A percentile compares a stretch with the other conserved stretches of the same genome.
phyloP scores from a whole-genome alignment of 345 rosid genomes.

The Salix arbutifolia region DNA sequence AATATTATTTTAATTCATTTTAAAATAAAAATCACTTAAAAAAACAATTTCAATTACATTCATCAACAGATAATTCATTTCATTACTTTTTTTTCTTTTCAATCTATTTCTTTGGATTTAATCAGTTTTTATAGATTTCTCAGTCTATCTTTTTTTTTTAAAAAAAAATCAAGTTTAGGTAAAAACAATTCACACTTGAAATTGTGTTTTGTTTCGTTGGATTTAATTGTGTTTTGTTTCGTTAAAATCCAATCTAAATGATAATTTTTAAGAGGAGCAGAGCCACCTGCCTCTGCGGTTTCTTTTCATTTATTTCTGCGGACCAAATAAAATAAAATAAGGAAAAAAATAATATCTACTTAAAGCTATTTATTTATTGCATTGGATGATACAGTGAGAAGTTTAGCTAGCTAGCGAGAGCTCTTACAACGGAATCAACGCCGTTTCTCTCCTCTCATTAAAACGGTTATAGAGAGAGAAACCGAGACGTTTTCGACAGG shows the following conservation, averaged over 20 bases:
- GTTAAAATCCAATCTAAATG: background rate
- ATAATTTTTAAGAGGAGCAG: background rate
- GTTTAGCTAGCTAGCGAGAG: background rate
- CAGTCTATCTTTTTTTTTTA: too few relatives aligned
- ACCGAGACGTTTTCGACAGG: background rate
- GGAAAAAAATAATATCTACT: background rate
- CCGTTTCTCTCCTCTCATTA: background rate
- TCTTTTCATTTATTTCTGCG: background rate
- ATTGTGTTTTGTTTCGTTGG: too few relatives aligned
- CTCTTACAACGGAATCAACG: background rate
- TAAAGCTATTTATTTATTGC: background rate
- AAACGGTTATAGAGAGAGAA: background rate
- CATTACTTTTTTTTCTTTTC: too few relatives aligned
- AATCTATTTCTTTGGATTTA: too few relatives aligned
- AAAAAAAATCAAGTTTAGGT: too few relatives aligned
- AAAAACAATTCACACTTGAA: too few relatives aligned
- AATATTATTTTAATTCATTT: too few relatives aligned
- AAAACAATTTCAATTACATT: too few relatives aligned
- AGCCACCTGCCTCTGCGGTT: background rate
- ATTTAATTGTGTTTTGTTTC: too few relatives aligned
- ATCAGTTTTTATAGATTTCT: too few relatives aligned
- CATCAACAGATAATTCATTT: too few relatives aligned
- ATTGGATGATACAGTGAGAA: background rate
- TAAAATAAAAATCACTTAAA: fast-evolving
- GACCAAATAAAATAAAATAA: background rate